phyloP scores from a whole-genome alignment of 106 monocot genomes.

The Hemerocallis citrina region DNA sequence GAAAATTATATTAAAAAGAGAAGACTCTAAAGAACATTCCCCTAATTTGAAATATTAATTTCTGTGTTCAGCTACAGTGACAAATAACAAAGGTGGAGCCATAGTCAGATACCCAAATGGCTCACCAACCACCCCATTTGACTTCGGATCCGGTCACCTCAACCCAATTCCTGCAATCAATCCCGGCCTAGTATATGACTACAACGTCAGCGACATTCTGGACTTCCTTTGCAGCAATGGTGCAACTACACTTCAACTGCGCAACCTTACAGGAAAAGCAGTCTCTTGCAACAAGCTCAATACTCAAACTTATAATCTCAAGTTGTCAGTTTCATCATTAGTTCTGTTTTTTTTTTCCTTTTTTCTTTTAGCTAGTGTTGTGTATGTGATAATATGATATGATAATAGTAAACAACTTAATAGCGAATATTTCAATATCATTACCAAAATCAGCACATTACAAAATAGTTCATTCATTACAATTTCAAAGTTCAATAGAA shows the following conservation, averaged over 20 bases:
- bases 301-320: background rate
- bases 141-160: slow-evolving; percentile 18
- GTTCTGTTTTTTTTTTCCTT: too few species aligned
- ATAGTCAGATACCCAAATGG: slow-evolving; percentile 2
- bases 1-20: too few species aligned
- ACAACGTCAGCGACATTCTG: background rate
- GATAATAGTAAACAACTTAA: too few species aligned
- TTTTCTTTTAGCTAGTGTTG: too few species aligned
- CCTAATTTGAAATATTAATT: too few species aligned
- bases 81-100: background rate
- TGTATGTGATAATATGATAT: too few species aligned
- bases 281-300: background rate
- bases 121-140: slow-evolving; percentile 8
- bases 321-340: too few species aligned
- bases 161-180: slow-evolving; percentile 9
- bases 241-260: background rate
- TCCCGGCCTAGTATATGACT: slow-evolving; percentile 15
- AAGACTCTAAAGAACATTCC: too few species aligned
- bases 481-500: too few species aligned
- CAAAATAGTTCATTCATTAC: too few species aligned
- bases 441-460: too few species aligned
- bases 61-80: slow-evolving; percentile 11
- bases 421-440: too few species aligned
- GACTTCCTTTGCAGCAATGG: slow-evolving; percentile 14
- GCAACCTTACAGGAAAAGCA: slow-evolving; percentile 5